phyloP scores from a whole-genome alignment of 306 rosid species.

The Cucurbita moschata region DNA sequence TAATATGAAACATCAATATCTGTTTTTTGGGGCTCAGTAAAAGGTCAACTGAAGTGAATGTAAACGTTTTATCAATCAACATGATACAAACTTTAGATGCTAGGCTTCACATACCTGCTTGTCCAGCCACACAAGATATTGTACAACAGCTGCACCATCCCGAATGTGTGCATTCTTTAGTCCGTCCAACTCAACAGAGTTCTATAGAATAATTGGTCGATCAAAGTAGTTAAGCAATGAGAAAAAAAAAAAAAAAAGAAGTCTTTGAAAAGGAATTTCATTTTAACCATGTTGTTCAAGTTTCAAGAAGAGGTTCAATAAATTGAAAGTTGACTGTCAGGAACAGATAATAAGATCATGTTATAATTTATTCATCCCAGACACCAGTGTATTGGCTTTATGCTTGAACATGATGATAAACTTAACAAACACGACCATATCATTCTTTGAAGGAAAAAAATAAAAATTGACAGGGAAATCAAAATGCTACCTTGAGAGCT shows the following conservation, averaged over 20 bases:
- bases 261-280: neutral
- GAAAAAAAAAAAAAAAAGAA: neutral
- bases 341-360: neutral
- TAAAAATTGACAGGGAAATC: neutral
- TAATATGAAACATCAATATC: neutral
- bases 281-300: neutral
- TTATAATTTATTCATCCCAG: neutral
- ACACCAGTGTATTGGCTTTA: neutral
- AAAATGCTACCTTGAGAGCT: constrained; percentile 65
- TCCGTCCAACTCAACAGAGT: constrained; percentile 82
- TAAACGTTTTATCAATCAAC: neutral
- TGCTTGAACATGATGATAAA: neutral
- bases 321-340: neutral
- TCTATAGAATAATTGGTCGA: constrained; percentile 30
- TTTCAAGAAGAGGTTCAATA: neutral
- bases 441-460: neutral
- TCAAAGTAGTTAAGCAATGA: neutral
- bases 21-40: neutral
- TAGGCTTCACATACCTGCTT: constrained; percentile 35
- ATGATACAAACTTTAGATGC: neutral
- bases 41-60: neutral
- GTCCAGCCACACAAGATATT: constrained; percentile 92
- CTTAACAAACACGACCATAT: neutral
- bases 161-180: constrained; percentile 70
- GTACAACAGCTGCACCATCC: constrained; percentile 95